phyloP scores from a whole-genome alignment of 345 rosid genomes.

The Leavenworthia alabamica region DNA sequence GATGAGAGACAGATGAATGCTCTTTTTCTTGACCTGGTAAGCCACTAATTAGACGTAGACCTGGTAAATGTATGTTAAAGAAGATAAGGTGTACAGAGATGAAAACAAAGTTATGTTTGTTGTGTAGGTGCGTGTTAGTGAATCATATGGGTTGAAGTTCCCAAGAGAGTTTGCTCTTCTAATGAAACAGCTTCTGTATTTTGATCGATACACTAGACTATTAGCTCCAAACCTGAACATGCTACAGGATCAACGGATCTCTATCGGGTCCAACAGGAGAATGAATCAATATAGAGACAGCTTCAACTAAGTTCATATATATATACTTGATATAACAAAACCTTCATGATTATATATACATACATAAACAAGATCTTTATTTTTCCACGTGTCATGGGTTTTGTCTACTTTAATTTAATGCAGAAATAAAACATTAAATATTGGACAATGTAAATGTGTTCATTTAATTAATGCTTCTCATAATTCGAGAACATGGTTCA shows the following conservation, averaged over 20 bases:
- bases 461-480: not conserved
- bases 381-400: slow-evolving; percentile 18
- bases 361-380: slow-evolving; percentile 8
- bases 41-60: not conserved
- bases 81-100: not conserved
- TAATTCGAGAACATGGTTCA: no score
- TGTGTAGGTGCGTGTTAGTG: slow-evolving; percentile 69
- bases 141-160: slow-evolving; percentile 84
- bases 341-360: not conserved
- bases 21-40: slow-evolving; percentile 91
- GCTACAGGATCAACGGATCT: slow-evolving; percentile 93
- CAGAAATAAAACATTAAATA: slow-evolving; percentile 3
- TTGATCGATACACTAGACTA: slow-evolving; percentile 85
- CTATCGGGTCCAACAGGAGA: slow-evolving; percentile 63
- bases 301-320: slow-evolving; percentile 35
- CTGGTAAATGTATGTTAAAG: not conserved
- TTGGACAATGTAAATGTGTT: not conserved
- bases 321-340: not conserved
- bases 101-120: not conserved
- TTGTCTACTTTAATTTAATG: slow-evolving; percentile 8
- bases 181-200: slow-evolving; percentile 94
- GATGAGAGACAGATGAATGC: slow-evolving; percentile 99
- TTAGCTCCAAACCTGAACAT: slow-evolving; percentile 88
- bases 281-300: slow-evolving; percentile 37
- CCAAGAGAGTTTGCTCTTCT: slow-evolving; percentile 95